phyloP scores from a whole-genome alignment of 2,329 filamentous ascomycete species.

The Fulvia fulva region DNA sequence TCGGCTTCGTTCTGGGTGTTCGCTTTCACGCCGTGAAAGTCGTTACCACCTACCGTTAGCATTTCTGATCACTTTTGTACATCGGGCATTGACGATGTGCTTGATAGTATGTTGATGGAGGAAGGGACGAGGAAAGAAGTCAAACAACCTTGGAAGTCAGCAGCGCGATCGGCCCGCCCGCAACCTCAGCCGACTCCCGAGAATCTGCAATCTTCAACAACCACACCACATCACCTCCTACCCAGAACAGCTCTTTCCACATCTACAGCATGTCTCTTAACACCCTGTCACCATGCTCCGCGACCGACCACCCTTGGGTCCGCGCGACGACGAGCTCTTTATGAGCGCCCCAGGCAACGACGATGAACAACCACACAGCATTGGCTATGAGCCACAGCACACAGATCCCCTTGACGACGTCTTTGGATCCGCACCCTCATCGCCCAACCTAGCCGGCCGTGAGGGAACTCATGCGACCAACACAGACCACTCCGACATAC shows the following conservation, averaged over 20 bases:
- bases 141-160: no score
- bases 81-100: not conserved
- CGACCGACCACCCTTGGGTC: conserved; percentile 24
- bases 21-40: not conserved
- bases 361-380: not conserved
- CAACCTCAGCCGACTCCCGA: not conserved
- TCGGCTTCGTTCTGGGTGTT: not conserved
- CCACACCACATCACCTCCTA: not conserved
- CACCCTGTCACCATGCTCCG: conserved; percentile 24
- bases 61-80: not conserved
- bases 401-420: conserved; percentile 42
- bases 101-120: no score
- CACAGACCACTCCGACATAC: conserved; percentile 60
- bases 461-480: not conserved
- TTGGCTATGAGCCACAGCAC: not conserved
- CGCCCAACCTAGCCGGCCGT: conserved; percentile 28
- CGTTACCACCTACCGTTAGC: not conserved
- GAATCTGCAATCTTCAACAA: not conserved
- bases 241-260: no score
- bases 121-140: no score
- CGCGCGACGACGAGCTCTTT: conserved; percentile 16
- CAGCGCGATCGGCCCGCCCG: not conserved
- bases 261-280: not conserved
- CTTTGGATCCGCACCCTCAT: conserved; percentile 43
- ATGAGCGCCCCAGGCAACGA: conserved; percentile 17